These are phyloP conservation scores for Baorangia bicolor DNA, from an alignment of 768 basidiomycete species.

Conservation along the genomic window DNA sequence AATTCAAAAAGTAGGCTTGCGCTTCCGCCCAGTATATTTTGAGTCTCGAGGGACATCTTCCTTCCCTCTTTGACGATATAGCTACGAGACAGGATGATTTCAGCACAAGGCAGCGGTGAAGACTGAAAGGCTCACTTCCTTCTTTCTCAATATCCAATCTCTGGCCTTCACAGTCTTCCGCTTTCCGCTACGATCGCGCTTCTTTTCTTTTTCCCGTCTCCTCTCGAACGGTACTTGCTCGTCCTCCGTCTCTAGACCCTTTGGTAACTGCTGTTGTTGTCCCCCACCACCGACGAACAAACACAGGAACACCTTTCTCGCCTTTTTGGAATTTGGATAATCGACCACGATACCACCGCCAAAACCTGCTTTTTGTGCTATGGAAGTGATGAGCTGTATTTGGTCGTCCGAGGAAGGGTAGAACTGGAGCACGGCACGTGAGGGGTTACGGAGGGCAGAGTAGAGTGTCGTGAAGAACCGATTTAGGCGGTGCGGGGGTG, in stretches of 20 bases:
- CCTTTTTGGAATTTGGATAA: constrained; percentile 96
- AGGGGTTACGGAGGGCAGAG: constrained; percentile 80
- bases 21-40: constrained; percentile 90
- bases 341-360: constrained; percentile 96
- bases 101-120: neutral
- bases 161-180: constrained; percentile 70
- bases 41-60: constrained; percentile 82
- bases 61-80: constrained; percentile 84
- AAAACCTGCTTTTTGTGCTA: constrained; percentile 93
- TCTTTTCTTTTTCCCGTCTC: constrained; percentile 66
- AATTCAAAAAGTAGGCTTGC: constrained; percentile 71
- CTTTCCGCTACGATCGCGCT: constrained; percentile 60
- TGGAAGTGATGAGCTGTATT: constrained; percentile 89
- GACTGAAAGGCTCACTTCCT: constrained; percentile 61
- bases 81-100: constrained; percentile 36
- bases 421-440: constrained; percentile 87
- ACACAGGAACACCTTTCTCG: constrained; percentile 91
- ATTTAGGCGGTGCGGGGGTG: constrained; percentile 78
- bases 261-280: constrained; percentile 65
- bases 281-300: constrained; percentile 85
- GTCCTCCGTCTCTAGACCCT: constrained; percentile 73
- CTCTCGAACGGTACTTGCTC: constrained; percentile 71
- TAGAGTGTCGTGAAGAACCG: constrained; percentile 94
- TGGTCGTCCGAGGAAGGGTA: constrained; percentile 98
- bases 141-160: constrained; percentile 97